Conservation (phyloP, 345 rosid species). For the Eucalyptus fibrosa region DNA sequence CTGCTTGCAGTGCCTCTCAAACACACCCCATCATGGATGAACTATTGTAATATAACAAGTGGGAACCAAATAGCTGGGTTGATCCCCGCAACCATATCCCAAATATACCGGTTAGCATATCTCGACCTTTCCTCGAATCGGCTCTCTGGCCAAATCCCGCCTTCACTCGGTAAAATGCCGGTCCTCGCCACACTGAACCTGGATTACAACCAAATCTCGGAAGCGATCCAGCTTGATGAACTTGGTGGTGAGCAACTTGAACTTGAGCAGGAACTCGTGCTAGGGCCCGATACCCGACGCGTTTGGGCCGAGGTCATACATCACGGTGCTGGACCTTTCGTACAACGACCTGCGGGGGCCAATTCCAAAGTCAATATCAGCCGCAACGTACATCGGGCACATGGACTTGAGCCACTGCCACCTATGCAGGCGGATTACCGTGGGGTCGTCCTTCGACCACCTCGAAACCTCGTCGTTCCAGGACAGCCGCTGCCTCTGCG, state of each 20-base stretch:
- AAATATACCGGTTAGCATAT: constrained; percentile 26
- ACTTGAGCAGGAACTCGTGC: constrained; percentile 20
- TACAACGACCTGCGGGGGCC: constrained; percentile 18
- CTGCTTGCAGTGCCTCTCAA: too few relatives aligned
- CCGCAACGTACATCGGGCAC: constrained; percentile 24
- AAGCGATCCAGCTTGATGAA: constrained; percentile 6
- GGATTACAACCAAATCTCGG: constrained; percentile 14
- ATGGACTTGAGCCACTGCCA: constrained; percentile 34
- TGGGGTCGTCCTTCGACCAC: constrained; percentile 20
- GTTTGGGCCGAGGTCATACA: constrained; percentile 20
- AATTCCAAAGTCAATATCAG: constrained; percentile 9
- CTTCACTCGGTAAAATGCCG: constrained; percentile 22
- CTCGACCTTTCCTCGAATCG: constrained; percentile 25
- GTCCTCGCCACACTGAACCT: constrained; percentile 28
- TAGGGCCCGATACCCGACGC: constrained; percentile 14
- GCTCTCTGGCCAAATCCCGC: constrained; percentile 19
- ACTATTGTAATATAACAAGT: not conserved
- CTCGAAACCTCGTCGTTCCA: constrained; percentile 32
- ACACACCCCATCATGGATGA: too few relatives aligned
- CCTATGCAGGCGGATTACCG: constrained; percentile 23
- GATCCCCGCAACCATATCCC: constrained; percentile 14
- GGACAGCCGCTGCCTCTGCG: constrained; percentile 22
- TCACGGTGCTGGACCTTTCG: constrained; percentile 26
- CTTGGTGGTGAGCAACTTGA: constrained; percentile 15
- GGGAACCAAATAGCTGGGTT: constrained; percentile 11